These are phyloP conservation scores for Inga laurina DNA, from an alignment of 306 rosid species.

Conservation along the genomic window DNA sequence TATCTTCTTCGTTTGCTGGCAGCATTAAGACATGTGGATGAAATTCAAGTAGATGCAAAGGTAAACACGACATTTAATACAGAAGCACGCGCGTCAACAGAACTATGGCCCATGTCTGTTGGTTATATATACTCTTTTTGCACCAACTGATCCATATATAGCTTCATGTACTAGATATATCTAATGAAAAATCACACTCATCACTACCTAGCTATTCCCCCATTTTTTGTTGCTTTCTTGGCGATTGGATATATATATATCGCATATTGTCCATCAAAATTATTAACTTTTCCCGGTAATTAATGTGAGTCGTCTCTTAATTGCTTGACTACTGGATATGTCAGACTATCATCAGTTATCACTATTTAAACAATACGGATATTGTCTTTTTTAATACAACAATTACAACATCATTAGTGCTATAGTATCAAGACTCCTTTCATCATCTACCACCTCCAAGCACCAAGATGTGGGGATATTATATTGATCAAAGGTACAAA, in stretches of 20 bases:
- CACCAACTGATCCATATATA: background rate
- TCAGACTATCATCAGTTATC: background rate
- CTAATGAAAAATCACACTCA: background rate
- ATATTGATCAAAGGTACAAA: too few relatives aligned
- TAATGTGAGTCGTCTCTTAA: background rate
- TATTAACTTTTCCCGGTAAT: background rate
- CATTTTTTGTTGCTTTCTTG: background rate
- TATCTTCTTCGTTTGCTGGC: slow-evolving; percentile 9
- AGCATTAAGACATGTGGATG: slow-evolving; percentile 42
- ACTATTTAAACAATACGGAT: background rate
- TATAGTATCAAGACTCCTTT: background rate
- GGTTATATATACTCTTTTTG: slow-evolving; percentile 21
- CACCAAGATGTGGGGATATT: too few relatives aligned
- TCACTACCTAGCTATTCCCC: background rate
- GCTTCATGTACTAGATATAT: background rate
- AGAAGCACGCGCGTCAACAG: slow-evolving; percentile 29
- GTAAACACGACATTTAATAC: slow-evolving; percentile 28
- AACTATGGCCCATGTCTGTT: slow-evolving; percentile 32
- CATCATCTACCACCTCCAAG: too few relatives aligned
- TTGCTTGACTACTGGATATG: background rate
- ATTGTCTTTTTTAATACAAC: background rate
- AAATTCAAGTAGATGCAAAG: slow-evolving; percentile 32
- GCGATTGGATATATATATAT: background rate
- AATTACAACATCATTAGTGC: background rate
- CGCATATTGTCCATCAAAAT: background rate